Base-by-base conservation (phyloP, 2,329 filamentous ascomycete genomes). In the Botryosphaeria dothidea region DNA sequence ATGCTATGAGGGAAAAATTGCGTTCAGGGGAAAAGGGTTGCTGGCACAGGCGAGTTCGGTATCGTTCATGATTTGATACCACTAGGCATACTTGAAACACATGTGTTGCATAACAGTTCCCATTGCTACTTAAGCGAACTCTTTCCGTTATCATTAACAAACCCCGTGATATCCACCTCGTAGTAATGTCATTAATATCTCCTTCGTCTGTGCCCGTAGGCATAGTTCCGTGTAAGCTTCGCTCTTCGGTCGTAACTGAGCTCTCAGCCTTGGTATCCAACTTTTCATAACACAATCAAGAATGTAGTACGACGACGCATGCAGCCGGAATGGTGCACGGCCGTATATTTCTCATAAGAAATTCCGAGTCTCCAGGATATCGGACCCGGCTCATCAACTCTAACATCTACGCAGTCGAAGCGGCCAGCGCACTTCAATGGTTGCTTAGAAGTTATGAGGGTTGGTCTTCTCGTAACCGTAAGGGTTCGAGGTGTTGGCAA, bases 401-500 rank as follows among this genome's bases (percentile, higher is more conserved):
- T 25, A 21, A 8, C 34, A 11, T 57, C 36, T 34, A 21, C 7
- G 29, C 27, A 5, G 17, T 34, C 29, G 4, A 43, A 34, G 36
- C 21, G 25, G 15, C 15, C 56, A 34, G 34, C 43, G 8, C 25
- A 19, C 29, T 46, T 46, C 41, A 41, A 17, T 11, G 13, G 15
- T 5, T 54, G 23, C 38, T 31, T 25, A 45, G 23, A 56, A 64
- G 36, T 64, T 56, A 27, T 56, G 36, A 1, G 49, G 31, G 21
- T 49, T 38, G 4, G 68, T 67, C 63, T 72, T 72, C 65, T 80
- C 78, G 34, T 78, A 77, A 34, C 75, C 76, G 63, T 79, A 79
- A 3, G 76, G 77, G 69, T 78, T 79, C 5, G 65, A 70, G 31
- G 80, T 83, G 74, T 82, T 80, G 69, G 82, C 83, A 7, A 79